Percentiles rank a stretch among this genome's conserved stretches.
These are phyloP conservation scores for Pseudonectria foliicola DNA, from an alignment of 2,329 filamentous ascomycete genomes.

Conservation along the genomic window DNA sequence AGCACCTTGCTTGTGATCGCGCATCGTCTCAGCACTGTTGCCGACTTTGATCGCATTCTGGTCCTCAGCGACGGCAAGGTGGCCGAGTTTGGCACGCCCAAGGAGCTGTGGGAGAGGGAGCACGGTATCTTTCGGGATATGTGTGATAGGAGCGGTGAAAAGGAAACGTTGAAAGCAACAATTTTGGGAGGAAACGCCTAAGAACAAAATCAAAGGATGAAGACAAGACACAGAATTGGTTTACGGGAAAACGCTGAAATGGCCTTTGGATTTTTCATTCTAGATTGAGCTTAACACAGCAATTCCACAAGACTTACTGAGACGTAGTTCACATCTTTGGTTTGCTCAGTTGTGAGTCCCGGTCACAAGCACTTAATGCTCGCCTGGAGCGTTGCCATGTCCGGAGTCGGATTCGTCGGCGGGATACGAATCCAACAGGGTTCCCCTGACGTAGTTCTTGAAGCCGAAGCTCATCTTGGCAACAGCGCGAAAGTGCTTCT, in stretches of 20 bases:
- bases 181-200: constrained; percentile 26
- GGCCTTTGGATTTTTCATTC: no score
- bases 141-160: constrained; percentile 55
- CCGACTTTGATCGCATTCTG: constrained; percentile 67
- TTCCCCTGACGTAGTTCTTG: constrained; percentile 24
- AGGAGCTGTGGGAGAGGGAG: constrained; percentile 50
- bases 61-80: constrained; percentile 62
- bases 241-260: background rate
- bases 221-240: background rate
- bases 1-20: constrained; percentile 68
- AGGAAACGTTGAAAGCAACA: constrained; percentile 42
- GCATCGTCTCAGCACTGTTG: constrained; percentile 68
- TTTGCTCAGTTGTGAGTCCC: no score
- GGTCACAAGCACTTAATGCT: no score
- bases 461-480: constrained; percentile 29
- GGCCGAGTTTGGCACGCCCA: constrained; percentile 60
- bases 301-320: no score
- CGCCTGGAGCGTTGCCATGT: background rate
- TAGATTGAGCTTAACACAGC: no score
- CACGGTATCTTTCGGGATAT: constrained; percentile 53
- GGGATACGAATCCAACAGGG: constrained; percentile 5
- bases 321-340: no score
- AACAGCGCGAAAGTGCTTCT: constrained; percentile 28
- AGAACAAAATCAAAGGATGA: background rate
- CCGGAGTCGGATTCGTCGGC: constrained; percentile 13